Base-by-base conservation (phyloP, 1,284 basidiomycete genomes). In the Heterobasidion occidentale region DNA sequence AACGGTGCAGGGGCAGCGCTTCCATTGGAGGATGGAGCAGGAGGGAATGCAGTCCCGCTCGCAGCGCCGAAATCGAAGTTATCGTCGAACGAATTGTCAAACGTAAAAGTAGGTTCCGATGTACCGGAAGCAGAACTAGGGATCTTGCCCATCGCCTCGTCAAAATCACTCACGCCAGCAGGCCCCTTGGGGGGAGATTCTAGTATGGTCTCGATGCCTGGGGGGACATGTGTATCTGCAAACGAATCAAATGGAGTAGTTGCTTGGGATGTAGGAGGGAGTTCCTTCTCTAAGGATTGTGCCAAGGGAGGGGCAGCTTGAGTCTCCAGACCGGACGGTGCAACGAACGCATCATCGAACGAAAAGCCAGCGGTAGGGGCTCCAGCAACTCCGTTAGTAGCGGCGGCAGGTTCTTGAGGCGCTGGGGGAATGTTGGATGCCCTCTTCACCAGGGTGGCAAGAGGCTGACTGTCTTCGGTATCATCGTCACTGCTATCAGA, bases 71-170 rank as follows among this genome's bases (percentile, higher is more conserved):
- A 94, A 71, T 94, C 91, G 67, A 94, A 93, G 61, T 90, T 88
- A 64, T 93, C 91, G 38, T 94, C 92, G 63, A 94, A 94, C n/a
- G 76, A 78, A 56, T 80, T 74, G 57, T 86, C 87, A 58, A 90
- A 87, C 9, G 80, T 74, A 61, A 86, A 61, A 51, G 19, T 61
- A 57, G 44, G 65, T 3, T 75, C 70, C 17, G 65, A 56, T 2
- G 74, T 64, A 8, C 72, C 66, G 38, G 62, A 63, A 60, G 64
- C 58, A 42, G 74, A 68, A 9, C 65, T 61, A 2, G 82, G 72
- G 8, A 81, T 71, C 60, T 79, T 81, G 33, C 81, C 78, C 66
- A 88, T 77, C 1, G 84, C 83, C 63, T 88, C 81, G 63, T 92
- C 88, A 61, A 93, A 90, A 51, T 85, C 87, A 58, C 76, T 83